These are phyloP conservation scores for Pseudohyphozyma bogoriensis DNA, from an alignment of 768 basidiomycete species.

Conservation along the genomic window DNA sequence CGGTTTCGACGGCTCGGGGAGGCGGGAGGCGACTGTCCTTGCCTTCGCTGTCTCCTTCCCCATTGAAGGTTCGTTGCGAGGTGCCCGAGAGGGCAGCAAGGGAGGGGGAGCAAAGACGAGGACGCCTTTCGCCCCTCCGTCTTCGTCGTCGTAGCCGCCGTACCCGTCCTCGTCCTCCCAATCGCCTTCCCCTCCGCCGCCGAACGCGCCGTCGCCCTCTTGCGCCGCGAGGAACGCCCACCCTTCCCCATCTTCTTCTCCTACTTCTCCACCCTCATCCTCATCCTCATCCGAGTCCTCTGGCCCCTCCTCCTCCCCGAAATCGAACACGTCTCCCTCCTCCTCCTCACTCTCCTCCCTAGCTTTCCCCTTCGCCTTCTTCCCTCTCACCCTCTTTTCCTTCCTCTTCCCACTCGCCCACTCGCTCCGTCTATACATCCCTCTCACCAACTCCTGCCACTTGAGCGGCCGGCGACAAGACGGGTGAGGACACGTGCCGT, in stretches of 20 bases:
- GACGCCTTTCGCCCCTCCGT: neutral
- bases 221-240: too few relatives aligned
- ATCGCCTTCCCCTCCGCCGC: slow-evolving; percentile 17
- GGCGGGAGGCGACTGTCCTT: too few relatives aligned
- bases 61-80: too few relatives aligned
- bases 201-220: slow-evolving; percentile 13
- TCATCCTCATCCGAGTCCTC: neutral
- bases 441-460: slow-evolving; percentile 40
- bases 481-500: slow-evolving; percentile 37
- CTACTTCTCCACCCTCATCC: neutral
- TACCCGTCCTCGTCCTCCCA: neutral
- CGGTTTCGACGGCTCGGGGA: neutral
- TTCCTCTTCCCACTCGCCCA: slow-evolving; percentile 21
- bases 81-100: too few relatives aligned
- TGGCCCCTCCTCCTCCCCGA: neutral
- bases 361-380: slow-evolving; percentile 14
- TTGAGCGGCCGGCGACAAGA: slow-evolving; percentile 25
- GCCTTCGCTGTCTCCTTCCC: too few relatives aligned
- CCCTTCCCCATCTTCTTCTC: neutral
- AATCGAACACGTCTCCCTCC: neutral
- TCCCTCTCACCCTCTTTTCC: neutral
- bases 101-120: neutral
- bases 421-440: slow-evolving; percentile 35
- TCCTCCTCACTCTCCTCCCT: slow-evolving; percentile 12
- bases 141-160: neutral